Conservation (phyloP, 2,329 filamentous ascomycete species). For the Aquanectria penicillioides region DNA sequence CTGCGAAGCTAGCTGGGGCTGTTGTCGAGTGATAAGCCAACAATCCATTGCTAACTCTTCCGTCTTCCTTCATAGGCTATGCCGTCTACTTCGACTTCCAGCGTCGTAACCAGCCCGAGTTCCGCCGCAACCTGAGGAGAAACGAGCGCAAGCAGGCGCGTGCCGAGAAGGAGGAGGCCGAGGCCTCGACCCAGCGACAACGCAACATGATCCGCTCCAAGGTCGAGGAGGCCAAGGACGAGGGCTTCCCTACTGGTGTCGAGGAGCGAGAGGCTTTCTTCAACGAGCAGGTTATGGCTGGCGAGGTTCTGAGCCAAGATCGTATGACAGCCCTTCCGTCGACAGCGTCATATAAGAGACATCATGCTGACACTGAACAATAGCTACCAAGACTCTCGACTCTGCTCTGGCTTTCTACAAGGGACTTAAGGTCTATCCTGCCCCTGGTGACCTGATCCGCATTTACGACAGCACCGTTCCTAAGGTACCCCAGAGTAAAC, state of each 20-base stretch:
- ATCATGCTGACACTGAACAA: conserved; percentile 28
- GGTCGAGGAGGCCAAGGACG: conserved; percentile 85
- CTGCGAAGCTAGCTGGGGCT: neutral
- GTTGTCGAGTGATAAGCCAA: neutral
- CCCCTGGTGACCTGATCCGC: conserved; percentile 88
- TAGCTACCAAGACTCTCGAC: conserved; percentile 77
- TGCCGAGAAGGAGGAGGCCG: conserved; percentile 76
- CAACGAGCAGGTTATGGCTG: conserved; percentile 91
- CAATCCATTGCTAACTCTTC: conserved; percentile 29
- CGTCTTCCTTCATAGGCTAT: conserved; percentile 60
- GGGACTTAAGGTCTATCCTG: conserved; percentile 97
- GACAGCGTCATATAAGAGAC: neutral
- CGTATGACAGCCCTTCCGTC: conserved; percentile 64
- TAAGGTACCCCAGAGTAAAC: conserved; percentile 68
- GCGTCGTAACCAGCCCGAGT: conserved; percentile 71
- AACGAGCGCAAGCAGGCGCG: conserved; percentile 79
- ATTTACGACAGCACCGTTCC: conserved; percentile 99
- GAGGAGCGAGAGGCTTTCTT: conserved; percentile 97
- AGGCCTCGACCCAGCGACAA: conserved; percentile 72
- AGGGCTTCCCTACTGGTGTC: conserved; percentile 89
- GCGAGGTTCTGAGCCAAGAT: conserved; percentile 84
- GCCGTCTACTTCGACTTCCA: conserved; percentile 76
- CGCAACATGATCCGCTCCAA: conserved; percentile 78
- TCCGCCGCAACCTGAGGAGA: conserved; percentile 75
- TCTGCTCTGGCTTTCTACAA: conserved; percentile 97